These are phyloP conservation scores for Phoma herbarum DNA, from an alignment of 2,329 filamentous ascomycete genomes.

Conservation along the genomic window DNA sequence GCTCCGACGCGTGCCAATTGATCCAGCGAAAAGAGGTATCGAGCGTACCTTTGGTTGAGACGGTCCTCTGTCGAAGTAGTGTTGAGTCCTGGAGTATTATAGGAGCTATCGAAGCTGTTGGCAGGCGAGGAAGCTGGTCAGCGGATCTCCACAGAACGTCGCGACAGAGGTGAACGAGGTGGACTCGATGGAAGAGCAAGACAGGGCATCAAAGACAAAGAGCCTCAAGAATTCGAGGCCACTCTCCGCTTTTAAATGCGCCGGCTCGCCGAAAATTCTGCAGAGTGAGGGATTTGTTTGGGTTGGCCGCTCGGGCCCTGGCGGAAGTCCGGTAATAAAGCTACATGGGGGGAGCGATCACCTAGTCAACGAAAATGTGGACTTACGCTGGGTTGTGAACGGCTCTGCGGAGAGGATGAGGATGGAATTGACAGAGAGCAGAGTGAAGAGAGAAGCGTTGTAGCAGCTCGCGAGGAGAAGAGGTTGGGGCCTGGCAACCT, in stretches of 20 bases:
- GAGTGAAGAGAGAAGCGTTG: slow-evolving; percentile 22
- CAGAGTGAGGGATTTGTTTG: slow-evolving; percentile 50
- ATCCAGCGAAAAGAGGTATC: slow-evolving; percentile 20
- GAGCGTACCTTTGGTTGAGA: slow-evolving; percentile 47
- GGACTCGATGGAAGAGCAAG: slow-evolving; percentile 38
- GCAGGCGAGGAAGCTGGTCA: slow-evolving; percentile 42
- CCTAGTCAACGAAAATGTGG: slow-evolving; percentile 31
- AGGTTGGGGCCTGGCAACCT: slow-evolving; percentile 23
- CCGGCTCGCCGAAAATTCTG: slow-evolving; percentile 46
- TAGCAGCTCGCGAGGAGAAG: slow-evolving; percentile 21
- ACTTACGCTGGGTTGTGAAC: slow-evolving; percentile 41
- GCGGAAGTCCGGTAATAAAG: slow-evolving; percentile 40
- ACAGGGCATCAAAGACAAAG: slow-evolving; percentile 42
- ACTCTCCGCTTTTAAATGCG: slow-evolving; percentile 43
- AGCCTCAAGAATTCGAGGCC: slow-evolving; percentile 29
- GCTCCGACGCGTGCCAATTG: slow-evolving; percentile 27
- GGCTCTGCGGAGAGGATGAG: slow-evolving; percentile 24
- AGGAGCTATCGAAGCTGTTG: slow-evolving; percentile 39
- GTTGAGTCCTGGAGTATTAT: slow-evolving; percentile 27
- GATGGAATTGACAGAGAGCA: slow-evolving; percentile 17
- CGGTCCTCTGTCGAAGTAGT: slow-evolving; percentile 28
- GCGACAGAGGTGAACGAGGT: slow-evolving; percentile 33
- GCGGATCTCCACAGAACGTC: slow-evolving; percentile 39
- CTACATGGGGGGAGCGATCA: slow-evolving; percentile 33
- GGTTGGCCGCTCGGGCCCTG: slow-evolving; percentile 40